Base-by-base conservation (phyloP, 192 early-diverging fungal species). In the Powellomyces hirtus region DNA sequence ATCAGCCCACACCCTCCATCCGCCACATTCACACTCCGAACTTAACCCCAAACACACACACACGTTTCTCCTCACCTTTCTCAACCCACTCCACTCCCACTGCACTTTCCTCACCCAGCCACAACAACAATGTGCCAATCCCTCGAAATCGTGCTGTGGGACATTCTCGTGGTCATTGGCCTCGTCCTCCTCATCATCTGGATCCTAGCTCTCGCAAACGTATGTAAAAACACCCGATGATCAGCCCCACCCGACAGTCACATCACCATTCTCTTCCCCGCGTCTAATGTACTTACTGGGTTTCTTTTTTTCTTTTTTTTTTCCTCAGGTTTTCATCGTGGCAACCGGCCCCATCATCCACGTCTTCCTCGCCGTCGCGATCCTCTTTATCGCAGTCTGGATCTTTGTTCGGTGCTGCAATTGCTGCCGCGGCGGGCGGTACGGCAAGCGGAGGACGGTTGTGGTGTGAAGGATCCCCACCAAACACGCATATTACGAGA, bases 91-190 rank as follows among this genome's bases (percentile, higher is more conserved):
- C n/a, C n/a, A n/a, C n/a, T n/a, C n/a, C n/a, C n/a, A n/a, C n/a
- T n/a, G n/a, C n/a, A n/a, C n/a, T n/a, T n/a, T n/a, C n/a, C n/a
- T n/a, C n/a, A n/a, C n/a, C n/a, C n/a, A n/a, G n/a, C n/a, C n/a
- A 42, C 40, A 42, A 42, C 51, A 62, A 55, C 37, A 11, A 74
- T 75, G 71, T 75, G 73, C 71, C 37, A 52, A 30, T 45, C 40
- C 29, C 67, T 72, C 38, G 75, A 76, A 74, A 58, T 74, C 57
- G 44, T 76, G 45, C 64, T 72, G 22, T 76, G 71, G 71, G 75
- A 76, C 50, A 35, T 56, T 22, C 49, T 76, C 29, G 57, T 76
- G 27, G 20, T 76, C 33, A 52, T 76, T 30, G 75, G 44, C 58
- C 29, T 76, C 35, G 68, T 76, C 56, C 42, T 76, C 52, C 29